Evolutionary conservation across 495 filamentous ascomycete species (phyloP).

Genomic region (Penicillium maclennaniae): DNA sequence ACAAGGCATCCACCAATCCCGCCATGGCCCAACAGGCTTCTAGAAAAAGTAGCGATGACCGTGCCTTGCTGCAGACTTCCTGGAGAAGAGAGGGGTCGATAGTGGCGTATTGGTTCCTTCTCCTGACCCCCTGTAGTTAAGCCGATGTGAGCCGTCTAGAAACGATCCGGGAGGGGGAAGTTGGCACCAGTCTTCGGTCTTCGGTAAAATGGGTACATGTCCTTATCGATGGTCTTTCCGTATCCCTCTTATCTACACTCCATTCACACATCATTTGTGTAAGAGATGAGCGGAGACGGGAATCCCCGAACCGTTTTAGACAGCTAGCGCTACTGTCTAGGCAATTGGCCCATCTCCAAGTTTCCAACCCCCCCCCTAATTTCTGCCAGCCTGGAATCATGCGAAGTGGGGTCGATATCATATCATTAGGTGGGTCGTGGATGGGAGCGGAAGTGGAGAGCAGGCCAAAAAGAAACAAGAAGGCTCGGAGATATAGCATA

Average conservation of each 20-base stretch:
- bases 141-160: constrained; percentile 24
- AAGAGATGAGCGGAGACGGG: neutral
- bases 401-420: constrained; percentile 22
- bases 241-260: neutral
- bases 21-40: constrained; percentile 17
- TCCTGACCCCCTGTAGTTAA: constrained; percentile 1
- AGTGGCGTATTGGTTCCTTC: constrained; percentile 14
- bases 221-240: neutral
- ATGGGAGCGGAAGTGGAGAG: constrained; percentile 3
- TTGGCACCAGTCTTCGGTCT: constrained; percentile 12
- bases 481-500: constrained; percentile 9
- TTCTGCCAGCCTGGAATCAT: constrained; percentile 1
- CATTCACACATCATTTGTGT: neutral
- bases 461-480: neutral
- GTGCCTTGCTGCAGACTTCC: constrained; percentile 7
- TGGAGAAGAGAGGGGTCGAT: constrained; percentile 22
- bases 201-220: neutral
- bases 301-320: constrained; percentile 1
- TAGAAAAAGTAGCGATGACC: constrained; percentile 26
- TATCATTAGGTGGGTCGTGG: constrained; percentile 16
- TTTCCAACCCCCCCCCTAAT: too few species aligned
- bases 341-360: neutral
- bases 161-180: constrained; percentile 14
- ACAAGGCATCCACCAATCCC: constrained; percentile 25
- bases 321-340: neutral